Percentiles rank a stretch among this genome's conserved stretches.
phyloP scores from a whole-genome alignment of 306 rosid genomes.

The Lithocarpus polystachyus region DNA sequence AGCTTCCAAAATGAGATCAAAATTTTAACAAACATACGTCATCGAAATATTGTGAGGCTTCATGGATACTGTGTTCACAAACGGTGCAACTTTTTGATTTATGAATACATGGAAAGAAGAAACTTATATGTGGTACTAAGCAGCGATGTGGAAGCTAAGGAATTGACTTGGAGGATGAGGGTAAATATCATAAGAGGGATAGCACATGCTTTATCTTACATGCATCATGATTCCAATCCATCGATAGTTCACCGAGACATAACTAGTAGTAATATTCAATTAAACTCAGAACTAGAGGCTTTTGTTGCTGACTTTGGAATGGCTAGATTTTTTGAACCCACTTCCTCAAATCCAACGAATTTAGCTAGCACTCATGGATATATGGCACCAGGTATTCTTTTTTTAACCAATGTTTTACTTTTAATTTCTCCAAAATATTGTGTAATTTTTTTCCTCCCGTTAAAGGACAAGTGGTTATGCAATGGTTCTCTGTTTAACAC shows the following conservation, averaged over 20 bases:
- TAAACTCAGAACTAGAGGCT: constrained; percentile 2
- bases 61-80: constrained; percentile 23
- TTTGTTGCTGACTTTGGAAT: constrained; percentile 21
- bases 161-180: constrained; percentile 14
- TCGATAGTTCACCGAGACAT: constrained; percentile 14
- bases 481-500: too few species aligned
- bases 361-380: constrained; percentile 11
- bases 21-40: constrained; percentile 2
- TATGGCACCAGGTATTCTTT: constrained; percentile 18
- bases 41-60: constrained; percentile 16
- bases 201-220: constrained; percentile 11
- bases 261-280: constrained; percentile 13
- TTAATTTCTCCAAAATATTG: too few species aligned
- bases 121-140: not conserved
- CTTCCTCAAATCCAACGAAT: constrained; percentile 14
- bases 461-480: too few species aligned
- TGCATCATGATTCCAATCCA: constrained; percentile 23
- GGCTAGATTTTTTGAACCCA: constrained; percentile 5
- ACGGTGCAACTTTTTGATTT: constrained; percentile 12
- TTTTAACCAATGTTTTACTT: not conserved
- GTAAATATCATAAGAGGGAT: not conserved
- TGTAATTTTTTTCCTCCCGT: too few species aligned
- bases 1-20: constrained; percentile 17
- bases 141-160: constrained; percentile 9
- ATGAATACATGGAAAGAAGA: constrained; percentile 24